These are phyloP conservation scores for Licmophora abbreviata DNA, from an alignment of 108 stramenopile genomes.

Conservation along the genomic window DNA sequence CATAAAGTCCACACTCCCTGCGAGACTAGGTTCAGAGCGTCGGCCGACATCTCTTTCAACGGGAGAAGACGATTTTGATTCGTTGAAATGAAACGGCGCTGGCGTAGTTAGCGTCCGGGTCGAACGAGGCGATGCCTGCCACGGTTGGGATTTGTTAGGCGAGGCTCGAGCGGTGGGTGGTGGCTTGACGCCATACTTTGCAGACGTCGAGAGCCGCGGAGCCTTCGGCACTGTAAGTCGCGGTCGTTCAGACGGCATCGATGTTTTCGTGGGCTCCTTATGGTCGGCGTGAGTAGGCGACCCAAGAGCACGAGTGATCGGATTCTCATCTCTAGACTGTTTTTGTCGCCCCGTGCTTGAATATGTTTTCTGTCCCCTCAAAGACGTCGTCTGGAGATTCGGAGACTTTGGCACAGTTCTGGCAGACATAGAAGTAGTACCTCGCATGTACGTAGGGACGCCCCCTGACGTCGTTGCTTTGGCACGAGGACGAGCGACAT, in stretches of 20 bases:
- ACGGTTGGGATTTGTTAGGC: background rate
- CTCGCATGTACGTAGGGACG: background rate
- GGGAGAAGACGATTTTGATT: background rate
- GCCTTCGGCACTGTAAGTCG: background rate
- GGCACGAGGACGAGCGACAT: background rate
- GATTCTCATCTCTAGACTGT: background rate
- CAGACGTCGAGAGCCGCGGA: background rate
- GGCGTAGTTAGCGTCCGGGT: background rate
- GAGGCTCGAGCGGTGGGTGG: background rate
- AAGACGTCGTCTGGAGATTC: background rate
- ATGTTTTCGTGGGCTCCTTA: background rate
- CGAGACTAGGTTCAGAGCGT: background rate
- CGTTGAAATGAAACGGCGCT: background rate
- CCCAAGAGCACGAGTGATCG: background rate
- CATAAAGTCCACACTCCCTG: conserved; percentile 4
- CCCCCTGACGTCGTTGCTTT: background rate
- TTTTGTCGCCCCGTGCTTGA: background rate
- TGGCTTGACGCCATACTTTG: background rate
- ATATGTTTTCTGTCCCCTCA: background rate
- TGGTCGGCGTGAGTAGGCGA: background rate
- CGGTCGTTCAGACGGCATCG: background rate
- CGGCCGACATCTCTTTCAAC: background rate
- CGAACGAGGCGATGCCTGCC: background rate
- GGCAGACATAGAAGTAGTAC: background rate
- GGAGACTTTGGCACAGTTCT: background rate